Evolutionary conservation across 1,284 basidiomycete species (phyloP), one percentile per base, ranked within the genome.

Genomic region (Sanguinoderma infundibulare): DNA sequence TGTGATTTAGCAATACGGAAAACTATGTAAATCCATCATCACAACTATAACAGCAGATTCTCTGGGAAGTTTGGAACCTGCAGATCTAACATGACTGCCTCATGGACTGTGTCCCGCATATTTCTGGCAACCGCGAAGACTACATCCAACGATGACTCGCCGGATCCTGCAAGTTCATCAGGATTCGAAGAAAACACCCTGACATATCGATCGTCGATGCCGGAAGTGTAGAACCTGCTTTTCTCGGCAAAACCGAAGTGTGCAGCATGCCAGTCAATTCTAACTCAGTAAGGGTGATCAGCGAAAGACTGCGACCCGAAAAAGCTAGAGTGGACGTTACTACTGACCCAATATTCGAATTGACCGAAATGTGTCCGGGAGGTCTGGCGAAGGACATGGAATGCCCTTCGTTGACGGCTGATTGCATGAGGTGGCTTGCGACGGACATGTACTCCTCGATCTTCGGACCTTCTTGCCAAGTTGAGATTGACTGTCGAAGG

Each of bases 341-440:
- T 3, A 67, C 75, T 53, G 34, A 77, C 76, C 62, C 55, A 10
- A 63, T n/a, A 39, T 72, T 72, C 1, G 76, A 78, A 55, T 78
- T 77, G 28, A 78, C 66, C 1, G 65, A 69, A 7, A 73, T 9
- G 3, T 55, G 58, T 5, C 61, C 59, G 0, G 68, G 64, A 1
- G 63, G 56, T 20, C 62, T 46, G 1, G 62, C 61, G 60, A 73
- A 72, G 34, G 70, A 63, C 46, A 70, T 61, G 1, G 65, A 53
- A 36, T 63, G 68, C 3, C 66, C 69, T 10, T 63, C 30, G 42
- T 75, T 74, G n/a, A 64, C 69, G 4, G 67, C 68, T 7, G 55
- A 24, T 12, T 69, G 59, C 73, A 78, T 74, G 47, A 58, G 52
- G 20, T 68, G 52, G 40, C 69, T 72, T 12, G 74, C 72, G 20